Base-by-base conservation (phyloP, 805 yeast species). In the Saturnispora ahearnii region DNA sequence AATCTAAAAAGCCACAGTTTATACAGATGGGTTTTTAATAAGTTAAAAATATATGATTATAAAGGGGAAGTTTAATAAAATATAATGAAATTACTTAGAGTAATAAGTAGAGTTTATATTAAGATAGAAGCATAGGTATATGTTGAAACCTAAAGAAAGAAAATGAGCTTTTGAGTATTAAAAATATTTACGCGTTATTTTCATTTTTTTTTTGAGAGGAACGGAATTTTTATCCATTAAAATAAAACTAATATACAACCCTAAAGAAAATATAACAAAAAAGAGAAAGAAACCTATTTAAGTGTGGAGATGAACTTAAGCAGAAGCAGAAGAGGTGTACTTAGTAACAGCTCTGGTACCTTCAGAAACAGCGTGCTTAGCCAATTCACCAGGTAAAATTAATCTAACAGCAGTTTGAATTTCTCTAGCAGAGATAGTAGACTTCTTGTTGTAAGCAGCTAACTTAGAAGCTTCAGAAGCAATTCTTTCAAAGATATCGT, bases 271-370 rank as follows among this genome's bases (percentile, higher is more conserved):
- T 55, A 53, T 51, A 54, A 54, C 51, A 54, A 55, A 45, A 42
- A 18, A 31, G 29, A 41, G 26, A 86, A 95, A 84, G 33, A 51
- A 43, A 47, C 18, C 40, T 22, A 26, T 26, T 26, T 26, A 26
- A 26, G 29, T 26, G 29, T 26, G 29, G 6, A 26, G 29, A 26
- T 26, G 29, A 8, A 26, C 47, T 62, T 62, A 67, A 64, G 69
- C 70, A 38, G 70, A 64, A 52, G 70, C 63, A 48, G 70, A 77
- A 67, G 96, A 84, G 65, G 96, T 84, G 81, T 87, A 88, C 78
- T 88, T 88, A 73, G 96, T 87, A 65, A 88, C 96, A 71, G 96
- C 95, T 82, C 96, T 87, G 62, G 96, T 88, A 80, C 97, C 97
- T 78, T 90, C 98, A 64, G 96, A 85, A 64, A 89, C 96, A 67